These are phyloP conservation scores for Pseudonitzschia pungens DNA, from an alignment of 108 stramenopile genomes.

Conservation along the genomic window DNA sequence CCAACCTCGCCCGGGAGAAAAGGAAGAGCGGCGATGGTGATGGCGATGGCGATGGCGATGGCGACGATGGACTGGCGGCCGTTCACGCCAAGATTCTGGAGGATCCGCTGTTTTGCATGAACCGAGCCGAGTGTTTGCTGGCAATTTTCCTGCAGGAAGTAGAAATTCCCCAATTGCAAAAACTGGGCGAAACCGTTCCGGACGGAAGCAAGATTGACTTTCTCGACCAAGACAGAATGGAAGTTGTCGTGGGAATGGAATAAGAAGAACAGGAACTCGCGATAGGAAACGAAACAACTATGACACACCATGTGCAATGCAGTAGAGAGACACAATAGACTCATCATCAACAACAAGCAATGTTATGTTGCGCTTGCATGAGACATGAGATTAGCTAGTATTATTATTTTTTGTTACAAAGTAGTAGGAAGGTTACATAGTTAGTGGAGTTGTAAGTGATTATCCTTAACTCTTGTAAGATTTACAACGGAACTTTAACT, in stretches of 20 bases:
- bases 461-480: no score
- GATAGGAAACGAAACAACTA: not conserved
- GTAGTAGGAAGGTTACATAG: no score
- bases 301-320: no score
- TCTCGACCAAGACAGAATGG: slow-evolving; percentile 70
- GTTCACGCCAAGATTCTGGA: slow-evolving; percentile 41
- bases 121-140: slow-evolving; percentile 80
- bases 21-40: slow-evolving; percentile 25
- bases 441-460: no score
- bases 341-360: no score
- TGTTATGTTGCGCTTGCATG: no score
- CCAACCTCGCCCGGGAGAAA: slow-evolving; percentile 17
- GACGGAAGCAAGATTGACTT: slow-evolving; percentile 77
- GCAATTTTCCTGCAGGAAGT: slow-evolving; percentile 69
- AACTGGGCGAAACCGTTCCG: slow-evolving; percentile 48
- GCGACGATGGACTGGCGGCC: slow-evolving; percentile 20
- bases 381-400: no score
- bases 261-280: not conserved
- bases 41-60: slow-evolving; percentile 25
- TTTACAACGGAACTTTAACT: no score
- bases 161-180: slow-evolving; percentile 61
- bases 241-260: slow-evolving; percentile 40
- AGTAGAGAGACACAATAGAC: no score
- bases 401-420: no score
- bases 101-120: slow-evolving; percentile 77